Conservation (phyloP, 257 asterid genomes). For the Gentiana macrophylla region DNA sequence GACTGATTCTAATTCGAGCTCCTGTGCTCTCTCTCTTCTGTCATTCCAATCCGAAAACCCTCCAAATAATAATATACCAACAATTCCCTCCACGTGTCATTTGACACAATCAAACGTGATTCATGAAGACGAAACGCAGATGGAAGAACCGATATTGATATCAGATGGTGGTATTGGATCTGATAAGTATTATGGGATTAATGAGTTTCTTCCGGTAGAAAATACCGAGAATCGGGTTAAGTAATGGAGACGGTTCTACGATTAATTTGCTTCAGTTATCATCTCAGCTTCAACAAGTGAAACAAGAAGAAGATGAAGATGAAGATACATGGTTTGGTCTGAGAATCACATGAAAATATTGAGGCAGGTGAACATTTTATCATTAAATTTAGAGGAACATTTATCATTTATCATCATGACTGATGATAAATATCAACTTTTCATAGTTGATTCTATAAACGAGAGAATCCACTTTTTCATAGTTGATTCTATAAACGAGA, state of each 20-base stretch:
- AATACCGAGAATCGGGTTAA: slow-evolving; percentile 13
- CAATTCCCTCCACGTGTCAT: slow-evolving; percentile 8
- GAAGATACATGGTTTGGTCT: slow-evolving; percentile 18
- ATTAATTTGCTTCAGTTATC: slow-evolving; percentile 28
- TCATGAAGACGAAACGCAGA: slow-evolving; percentile 1
- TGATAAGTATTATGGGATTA: slow-evolving; percentile 9
- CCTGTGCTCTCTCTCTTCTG: slow-evolving; percentile 53
- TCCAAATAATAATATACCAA: slow-evolving; percentile 8
- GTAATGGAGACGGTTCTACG: slow-evolving; percentile 22
- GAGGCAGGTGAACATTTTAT: too few relatives aligned
- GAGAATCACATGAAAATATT: slow-evolving; percentile 17
- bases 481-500: too few relatives aligned
- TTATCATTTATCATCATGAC: too few relatives aligned
- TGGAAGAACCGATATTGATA: slow-evolving; percentile 25
- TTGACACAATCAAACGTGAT: slow-evolving; percentile 18
- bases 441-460: too few relatives aligned
- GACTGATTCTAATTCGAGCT: slow-evolving; percentile 18
- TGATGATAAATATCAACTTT: too few relatives aligned
- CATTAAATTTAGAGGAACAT: too few relatives aligned
- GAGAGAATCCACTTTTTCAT: too few relatives aligned
- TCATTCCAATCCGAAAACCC: slow-evolving; percentile 26
- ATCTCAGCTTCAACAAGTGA: slow-evolving; percentile 32
- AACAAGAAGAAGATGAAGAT: slow-evolving; percentile 18
- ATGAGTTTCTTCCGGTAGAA: slow-evolving; percentile 12
- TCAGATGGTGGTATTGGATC: slow-evolving; percentile 12